These are phyloP conservation scores for Lactarius pseudohatsudake DNA, from an alignment of 768 basidiomycete genomes.

Conservation along the genomic window DNA sequence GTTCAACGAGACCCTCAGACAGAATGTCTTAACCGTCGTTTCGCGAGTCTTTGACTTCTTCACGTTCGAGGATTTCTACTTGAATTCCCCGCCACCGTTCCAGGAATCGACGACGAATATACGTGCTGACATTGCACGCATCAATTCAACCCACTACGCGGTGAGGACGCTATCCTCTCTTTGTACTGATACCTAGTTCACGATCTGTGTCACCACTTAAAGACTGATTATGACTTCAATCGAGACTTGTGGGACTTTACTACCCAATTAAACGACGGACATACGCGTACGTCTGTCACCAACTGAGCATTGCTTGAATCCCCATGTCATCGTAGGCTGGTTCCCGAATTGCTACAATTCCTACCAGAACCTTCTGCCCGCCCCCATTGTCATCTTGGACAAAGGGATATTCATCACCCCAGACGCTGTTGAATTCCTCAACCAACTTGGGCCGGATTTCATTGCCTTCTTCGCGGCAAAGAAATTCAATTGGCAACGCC, in stretches of 20 bases:
- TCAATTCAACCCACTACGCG: conserved; percentile 48
- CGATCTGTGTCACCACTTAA: background rate
- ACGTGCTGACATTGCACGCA: conserved; percentile 46
- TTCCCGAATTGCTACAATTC: conserved; percentile 53
- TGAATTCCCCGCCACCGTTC: conserved; percentile 40
- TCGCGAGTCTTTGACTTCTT: conserved; percentile 41
- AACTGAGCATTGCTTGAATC: background rate
- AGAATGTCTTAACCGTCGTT: conserved; percentile 39
- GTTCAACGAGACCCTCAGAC: conserved; percentile 41
- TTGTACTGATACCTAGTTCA: background rate
- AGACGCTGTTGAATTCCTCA: conserved; percentile 52
- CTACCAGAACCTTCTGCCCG: conserved; percentile 50
- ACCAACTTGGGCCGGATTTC: conserved; percentile 46
- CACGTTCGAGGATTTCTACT: conserved; percentile 43
- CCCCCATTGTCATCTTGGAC: conserved; percentile 42
- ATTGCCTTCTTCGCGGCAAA: conserved; percentile 44
- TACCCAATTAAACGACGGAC: conserved; percentile 61
- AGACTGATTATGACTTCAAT: conserved; percentile 71
- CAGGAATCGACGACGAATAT: conserved; percentile 55
- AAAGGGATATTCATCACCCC: conserved; percentile 49
- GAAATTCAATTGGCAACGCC: conserved; percentile 56
- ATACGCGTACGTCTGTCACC: conserved; percentile 47
- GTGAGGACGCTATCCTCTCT: conserved; percentile 33
- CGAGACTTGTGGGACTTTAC: conserved; percentile 54
- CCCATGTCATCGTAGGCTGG: conserved; percentile 43